Conservation (phyloP, 1,139 yeast species). For the Saccharomycopsis crataegensis region DNA sequence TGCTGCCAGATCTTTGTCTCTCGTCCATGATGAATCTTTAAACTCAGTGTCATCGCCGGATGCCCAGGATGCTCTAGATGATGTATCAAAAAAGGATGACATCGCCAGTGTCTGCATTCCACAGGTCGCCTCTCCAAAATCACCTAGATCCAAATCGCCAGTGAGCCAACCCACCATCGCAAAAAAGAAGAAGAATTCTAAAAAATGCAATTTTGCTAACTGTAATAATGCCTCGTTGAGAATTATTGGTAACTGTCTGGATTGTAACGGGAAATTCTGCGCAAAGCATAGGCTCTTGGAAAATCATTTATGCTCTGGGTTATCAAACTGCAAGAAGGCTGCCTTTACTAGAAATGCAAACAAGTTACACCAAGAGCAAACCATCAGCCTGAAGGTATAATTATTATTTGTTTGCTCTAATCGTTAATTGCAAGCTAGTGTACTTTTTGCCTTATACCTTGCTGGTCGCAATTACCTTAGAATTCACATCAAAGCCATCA, state of each 20-base stretch:
- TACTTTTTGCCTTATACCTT: too few species aligned
- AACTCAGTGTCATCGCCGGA: slow-evolving; percentile 5
- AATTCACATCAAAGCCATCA: too few species aligned
- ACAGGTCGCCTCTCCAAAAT: neutral
- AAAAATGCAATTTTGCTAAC: slow-evolving; percentile 51
- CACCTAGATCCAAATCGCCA: slow-evolving; percentile 2
- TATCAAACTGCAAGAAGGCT: slow-evolving; percentile 72
- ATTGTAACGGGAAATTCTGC: slow-evolving; percentile 82
- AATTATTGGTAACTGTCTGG: slow-evolving; percentile 83
- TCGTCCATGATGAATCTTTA: neutral
- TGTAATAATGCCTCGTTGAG: slow-evolving; percentile 68
- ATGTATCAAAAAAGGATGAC: too few species aligned
- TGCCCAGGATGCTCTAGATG: neutral
- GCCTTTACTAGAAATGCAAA: slow-evolving; percentile 56
- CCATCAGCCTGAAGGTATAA: slow-evolving; percentile 35
- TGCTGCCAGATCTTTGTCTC: neutral
- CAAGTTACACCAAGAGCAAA: slow-evolving; percentile 39
- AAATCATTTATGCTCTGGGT: slow-evolving; percentile 74
- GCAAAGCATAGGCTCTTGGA: slow-evolving; percentile 83
- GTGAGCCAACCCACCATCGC: slow-evolving; percentile 23
- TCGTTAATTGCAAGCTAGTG: too few species aligned
- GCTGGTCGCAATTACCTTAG: too few species aligned
- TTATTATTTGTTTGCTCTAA: too few species aligned
- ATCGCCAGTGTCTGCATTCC: neutral
- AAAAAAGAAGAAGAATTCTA: slow-evolving; percentile 35